Conservation (phyloP, 805 yeast genomes). For the Nakazawaea populi region DNA sequence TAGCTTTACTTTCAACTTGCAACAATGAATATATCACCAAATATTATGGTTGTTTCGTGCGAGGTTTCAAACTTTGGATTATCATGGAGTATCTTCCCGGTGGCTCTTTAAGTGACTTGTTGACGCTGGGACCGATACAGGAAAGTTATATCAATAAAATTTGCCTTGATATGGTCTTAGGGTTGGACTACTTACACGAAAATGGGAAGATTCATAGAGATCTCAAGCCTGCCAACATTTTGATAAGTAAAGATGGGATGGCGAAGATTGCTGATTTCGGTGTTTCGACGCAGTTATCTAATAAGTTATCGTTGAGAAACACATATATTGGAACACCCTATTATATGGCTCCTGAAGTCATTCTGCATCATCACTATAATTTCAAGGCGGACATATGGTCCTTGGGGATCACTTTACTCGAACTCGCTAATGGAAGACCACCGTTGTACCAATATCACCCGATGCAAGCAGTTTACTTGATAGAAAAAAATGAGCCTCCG, state of each 20-base stretch:
- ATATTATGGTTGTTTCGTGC: conserved; percentile 67
- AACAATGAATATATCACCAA: conserved; percentile 54
- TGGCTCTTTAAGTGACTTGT: conserved; percentile 64
- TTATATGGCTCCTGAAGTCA: conserved; percentile 64
- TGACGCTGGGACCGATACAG: conserved; percentile 52
- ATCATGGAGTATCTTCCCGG: conserved; percentile 80
- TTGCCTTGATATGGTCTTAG: conserved; percentile 49
- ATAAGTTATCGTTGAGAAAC: conserved; percentile 44
- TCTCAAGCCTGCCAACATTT: conserved; percentile 84
- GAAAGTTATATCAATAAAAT: conserved; percentile 52
- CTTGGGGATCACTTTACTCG: conserved; percentile 72
- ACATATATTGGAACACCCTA: conserved; percentile 58
- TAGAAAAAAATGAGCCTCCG: conserved; percentile 46
- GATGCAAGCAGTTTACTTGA: conserved; percentile 46
- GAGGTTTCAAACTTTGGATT: conserved; percentile 68
- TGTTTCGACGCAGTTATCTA: conserved; percentile 75
- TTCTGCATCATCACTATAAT: conserved; percentile 49
- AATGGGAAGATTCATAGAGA: conserved; percentile 86
- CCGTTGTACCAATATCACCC: conserved; percentile 55
- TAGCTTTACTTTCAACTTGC: conserved; percentile 63
- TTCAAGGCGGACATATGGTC: conserved; percentile 78
- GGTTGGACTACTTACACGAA: conserved; percentile 59
- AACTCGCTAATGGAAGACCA: conserved; percentile 66
- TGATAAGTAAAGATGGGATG: conserved; percentile 61
- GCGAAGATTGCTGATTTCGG: conserved; percentile 95